Conservation (phyloP, 768 basidiomycete species). For the Thelephora ganbajun region DNA sequence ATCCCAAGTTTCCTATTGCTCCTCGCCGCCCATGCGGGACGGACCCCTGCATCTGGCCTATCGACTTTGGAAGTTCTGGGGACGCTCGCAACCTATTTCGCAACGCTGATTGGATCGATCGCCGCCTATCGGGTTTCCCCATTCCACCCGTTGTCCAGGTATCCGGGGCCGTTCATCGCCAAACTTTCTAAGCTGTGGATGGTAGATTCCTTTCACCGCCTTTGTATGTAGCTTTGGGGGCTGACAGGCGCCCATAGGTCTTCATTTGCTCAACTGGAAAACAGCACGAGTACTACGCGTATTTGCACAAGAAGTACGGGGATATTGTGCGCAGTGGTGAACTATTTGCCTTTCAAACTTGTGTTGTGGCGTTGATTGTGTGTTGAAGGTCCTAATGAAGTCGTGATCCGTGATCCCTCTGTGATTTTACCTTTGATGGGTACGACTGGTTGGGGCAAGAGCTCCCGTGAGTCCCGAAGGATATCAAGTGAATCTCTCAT, state of each 20-base stretch:
- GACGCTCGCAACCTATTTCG: conserved; percentile 2
- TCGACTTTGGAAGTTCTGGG: too few species aligned
- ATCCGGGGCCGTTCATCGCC: conserved; percentile 10
- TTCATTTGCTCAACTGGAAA: conserved; percentile 9
- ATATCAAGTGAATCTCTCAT: not conserved
- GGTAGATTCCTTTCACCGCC: not conserved
- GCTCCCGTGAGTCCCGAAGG: conserved; percentile 1
- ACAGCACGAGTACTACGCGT: conserved; percentile 10
- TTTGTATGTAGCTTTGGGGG: not conserved
- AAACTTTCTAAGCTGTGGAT: conserved; percentile 8
- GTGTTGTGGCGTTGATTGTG: not conserved
- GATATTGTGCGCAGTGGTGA: conserved; percentile 13
- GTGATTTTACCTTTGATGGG: conserved; percentile 6
- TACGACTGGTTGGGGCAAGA: conserved; percentile 3
- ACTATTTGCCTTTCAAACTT: not conserved
- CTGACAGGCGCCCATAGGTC: not conserved
- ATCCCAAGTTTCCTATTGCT: too few species aligned
- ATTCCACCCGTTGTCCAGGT: conserved; percentile 11
- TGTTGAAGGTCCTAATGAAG: conserved; percentile 7
- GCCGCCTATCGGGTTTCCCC: conserved; percentile 10
- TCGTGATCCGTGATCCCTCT: conserved; percentile 6
- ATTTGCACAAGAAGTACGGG: conserved; percentile 12
- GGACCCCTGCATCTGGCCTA: too few species aligned
- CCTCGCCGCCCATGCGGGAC: too few species aligned
- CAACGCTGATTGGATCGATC: conserved; percentile 7